A percentile compares a stretch with the other conserved stretches of the same genome.
Evolutionary conservation across 2,329 filamentous ascomycete genomes (phyloP).

Genomic region (Colletotrichum abscissum): DNA sequence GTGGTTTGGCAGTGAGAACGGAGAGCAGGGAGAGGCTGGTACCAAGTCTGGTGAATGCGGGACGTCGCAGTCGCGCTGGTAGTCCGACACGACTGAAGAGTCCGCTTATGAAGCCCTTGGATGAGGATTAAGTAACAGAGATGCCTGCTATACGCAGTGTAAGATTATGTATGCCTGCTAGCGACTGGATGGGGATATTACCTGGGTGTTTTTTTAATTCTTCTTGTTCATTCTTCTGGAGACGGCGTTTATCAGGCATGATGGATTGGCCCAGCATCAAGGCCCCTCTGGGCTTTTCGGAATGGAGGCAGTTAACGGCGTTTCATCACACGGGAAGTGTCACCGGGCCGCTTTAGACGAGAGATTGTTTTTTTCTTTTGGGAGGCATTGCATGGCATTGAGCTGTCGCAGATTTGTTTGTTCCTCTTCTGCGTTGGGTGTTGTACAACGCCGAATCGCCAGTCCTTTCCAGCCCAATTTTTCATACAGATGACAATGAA

Average conservation of each 20-base stretch:
- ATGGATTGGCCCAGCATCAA: background rate
- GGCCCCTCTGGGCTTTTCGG: constrained; percentile 13
- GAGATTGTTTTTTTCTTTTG: background rate
- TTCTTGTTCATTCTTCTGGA: background rate
- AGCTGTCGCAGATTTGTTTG: constrained; percentile 1
- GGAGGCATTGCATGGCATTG: constrained; percentile 19
- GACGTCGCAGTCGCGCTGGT: constrained; percentile 66
- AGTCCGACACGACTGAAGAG: constrained; percentile 71
- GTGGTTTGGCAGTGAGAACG: constrained; percentile 81
- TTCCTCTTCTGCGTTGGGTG: background rate
- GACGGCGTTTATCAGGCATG: constrained; percentile 7
- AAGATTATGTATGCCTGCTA: constrained; percentile 9
- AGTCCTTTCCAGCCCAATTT: background rate
- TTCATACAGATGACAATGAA: background rate
- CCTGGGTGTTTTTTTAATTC: background rate
- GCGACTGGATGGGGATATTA: background rate
- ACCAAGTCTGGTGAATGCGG: constrained; percentile 66
- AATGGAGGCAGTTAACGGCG: constrained; percentile 4
- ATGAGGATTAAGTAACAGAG: constrained; percentile 39
- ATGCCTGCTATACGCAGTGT: constrained; percentile 5
- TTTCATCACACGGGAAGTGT: constrained; percentile 9
- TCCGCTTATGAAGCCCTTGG: constrained; percentile 62
- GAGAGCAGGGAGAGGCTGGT: constrained; percentile 86
- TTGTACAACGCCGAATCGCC: background rate
- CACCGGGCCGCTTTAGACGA: constrained; percentile 11